phyloP scores from a whole-genome alignment of 176 grass and related monocot species.

The Oryza nivara region DNA sequence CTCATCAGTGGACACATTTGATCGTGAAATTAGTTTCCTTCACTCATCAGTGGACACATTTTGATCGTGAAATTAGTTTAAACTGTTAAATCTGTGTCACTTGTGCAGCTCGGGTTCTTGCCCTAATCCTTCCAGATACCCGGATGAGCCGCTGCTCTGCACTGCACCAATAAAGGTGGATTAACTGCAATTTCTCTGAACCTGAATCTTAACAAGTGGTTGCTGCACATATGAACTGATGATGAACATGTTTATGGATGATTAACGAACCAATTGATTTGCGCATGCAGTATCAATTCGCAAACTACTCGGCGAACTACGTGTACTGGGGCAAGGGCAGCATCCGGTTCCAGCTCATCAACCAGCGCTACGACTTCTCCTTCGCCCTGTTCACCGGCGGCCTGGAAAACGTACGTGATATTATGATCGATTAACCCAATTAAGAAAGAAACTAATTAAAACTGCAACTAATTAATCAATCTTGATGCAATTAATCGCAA shows the following conservation, averaged over 20 bases:
- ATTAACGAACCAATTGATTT: too few relatives aligned
- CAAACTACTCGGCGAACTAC: slow-evolving; percentile 74
- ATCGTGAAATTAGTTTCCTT: too few relatives aligned
- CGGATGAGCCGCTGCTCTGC: slow-evolving; percentile 70
- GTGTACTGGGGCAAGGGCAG: slow-evolving; percentile 53
- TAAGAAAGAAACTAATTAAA: too few relatives aligned
- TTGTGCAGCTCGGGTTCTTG: slow-evolving; percentile 57
- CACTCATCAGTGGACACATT: too few relatives aligned
- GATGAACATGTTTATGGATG: neutral
- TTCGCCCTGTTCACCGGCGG: slow-evolving; percentile 80
- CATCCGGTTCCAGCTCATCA: slow-evolving; percentile 75
- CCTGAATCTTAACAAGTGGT: neutral
- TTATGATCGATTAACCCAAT: too few relatives aligned
- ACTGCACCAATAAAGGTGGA: slow-evolving; percentile 83
- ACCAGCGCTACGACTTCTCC: slow-evolving; percentile 83
- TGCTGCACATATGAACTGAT: too few relatives aligned
- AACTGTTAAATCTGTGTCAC: neutral
- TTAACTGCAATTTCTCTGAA: neutral
- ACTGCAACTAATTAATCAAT: neutral
- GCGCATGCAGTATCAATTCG: slow-evolving; percentile 64
- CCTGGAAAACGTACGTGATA: slow-evolving; percentile 50
- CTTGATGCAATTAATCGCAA: neutral
- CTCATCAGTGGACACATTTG: too few relatives aligned
- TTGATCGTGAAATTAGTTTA: too few relatives aligned
- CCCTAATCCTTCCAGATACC: slow-evolving; percentile 44